These are phyloP conservation scores for Colletotrichum paranaense DNA, from an alignment of 2,329 filamentous ascomycete species.

Conservation along the genomic window DNA sequence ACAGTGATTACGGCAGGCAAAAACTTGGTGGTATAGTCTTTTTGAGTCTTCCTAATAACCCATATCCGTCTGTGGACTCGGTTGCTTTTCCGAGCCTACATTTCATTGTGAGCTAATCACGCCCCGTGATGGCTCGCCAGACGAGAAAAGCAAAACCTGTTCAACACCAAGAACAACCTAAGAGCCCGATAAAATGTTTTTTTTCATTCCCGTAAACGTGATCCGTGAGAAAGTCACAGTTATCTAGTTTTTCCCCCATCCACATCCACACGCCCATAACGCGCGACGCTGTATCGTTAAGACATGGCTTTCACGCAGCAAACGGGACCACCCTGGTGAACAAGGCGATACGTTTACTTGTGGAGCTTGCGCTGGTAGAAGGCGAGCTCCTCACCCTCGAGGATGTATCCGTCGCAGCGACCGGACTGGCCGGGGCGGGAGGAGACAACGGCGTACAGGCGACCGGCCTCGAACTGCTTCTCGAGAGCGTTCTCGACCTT, in stretches of 20 bases:
- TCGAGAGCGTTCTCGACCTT: conserved; percentile 95
- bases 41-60: conserved; percentile 36
- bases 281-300: conserved; percentile 6
- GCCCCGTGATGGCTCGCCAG: conserved; percentile 27
- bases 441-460: conserved; percentile 92
- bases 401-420: conserved; percentile 95
- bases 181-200: conserved; percentile 35
- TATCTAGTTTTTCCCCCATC: neutral
- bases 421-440: conserved; percentile 97
- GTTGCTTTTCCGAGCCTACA: conserved; percentile 28
- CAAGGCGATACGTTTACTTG: conserved; percentile 75
- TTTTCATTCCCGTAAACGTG: conserved; percentile 35
- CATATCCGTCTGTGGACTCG: conserved; percentile 31
- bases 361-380: conserved; percentile 99
- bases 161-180: conserved; percentile 36
- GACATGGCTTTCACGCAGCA: neutral
- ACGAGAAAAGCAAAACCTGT: conserved; percentile 32
- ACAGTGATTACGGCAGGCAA: conserved; percentile 25
- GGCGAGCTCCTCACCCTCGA: conserved; percentile 99
- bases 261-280: neutral
- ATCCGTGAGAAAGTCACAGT: conserved; percentile 8
- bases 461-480: conserved; percentile 99
- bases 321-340: neutral
- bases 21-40: conserved; percentile 37
- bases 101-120: conserved; percentile 27